phyloP scores from a whole-genome alignment of 306 rosid genomes.

The Oemleria cerasiformis region DNA sequence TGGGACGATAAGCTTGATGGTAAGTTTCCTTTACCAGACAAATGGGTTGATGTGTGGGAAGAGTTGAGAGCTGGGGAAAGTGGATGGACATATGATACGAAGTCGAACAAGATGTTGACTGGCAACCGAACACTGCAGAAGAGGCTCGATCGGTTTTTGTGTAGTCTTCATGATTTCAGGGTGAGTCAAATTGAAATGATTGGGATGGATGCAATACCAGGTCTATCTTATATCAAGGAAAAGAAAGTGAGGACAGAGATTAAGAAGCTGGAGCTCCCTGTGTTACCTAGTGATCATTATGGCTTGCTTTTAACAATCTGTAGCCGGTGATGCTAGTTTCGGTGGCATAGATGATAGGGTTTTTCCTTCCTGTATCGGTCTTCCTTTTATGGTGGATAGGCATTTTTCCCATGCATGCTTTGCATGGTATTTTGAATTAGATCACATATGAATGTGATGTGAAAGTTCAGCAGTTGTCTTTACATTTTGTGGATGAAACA shows the following conservation, averaged over 20 bases:
- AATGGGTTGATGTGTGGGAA: conserved; percentile 84
- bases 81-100: conserved; percentile 96
- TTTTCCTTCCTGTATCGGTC: not conserved
- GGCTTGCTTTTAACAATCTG: conserved; percentile 75
- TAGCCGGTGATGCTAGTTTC: conserved; percentile 22
- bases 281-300: conserved; percentile 90
- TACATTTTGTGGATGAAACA: conserved; percentile 20
- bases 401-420: conserved; percentile 27
- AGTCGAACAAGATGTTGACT: conserved; percentile 75
- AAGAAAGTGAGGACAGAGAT: conserved; percentile 66
- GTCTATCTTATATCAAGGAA: conserved; percentile 55
- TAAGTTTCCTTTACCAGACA: conserved; percentile 58
- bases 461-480: conserved; percentile 8
- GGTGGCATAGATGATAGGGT: conserved; percentile 13
- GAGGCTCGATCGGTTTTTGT: conserved; percentile 77
- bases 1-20: conserved; percentile 93
- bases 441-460: conserved; percentile 14
- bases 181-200: conserved; percentile 68
- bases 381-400: not conserved
- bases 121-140: conserved; percentile 69
- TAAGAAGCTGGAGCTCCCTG: conserved; percentile 72
- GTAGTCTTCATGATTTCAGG: conserved; percentile 54
- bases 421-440: conserved; percentile 46
- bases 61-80: conserved; percentile 54
- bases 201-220: conserved; percentile 72